Conservation (phyloP, 495 filamentous ascomycete genomes). For the Neurospora sp. region DNA sequence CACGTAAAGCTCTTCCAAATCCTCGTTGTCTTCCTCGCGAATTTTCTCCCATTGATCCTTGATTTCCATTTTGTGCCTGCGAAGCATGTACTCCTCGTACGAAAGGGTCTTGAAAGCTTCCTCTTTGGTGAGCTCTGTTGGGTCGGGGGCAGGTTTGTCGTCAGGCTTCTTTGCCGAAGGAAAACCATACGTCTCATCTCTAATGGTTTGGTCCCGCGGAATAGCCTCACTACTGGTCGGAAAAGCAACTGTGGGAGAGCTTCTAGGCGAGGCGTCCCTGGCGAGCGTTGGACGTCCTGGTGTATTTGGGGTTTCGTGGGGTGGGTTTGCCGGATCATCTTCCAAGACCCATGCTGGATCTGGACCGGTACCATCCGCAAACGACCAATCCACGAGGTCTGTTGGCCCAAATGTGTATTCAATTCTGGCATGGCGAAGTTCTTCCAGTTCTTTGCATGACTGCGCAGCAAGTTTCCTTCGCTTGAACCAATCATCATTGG, state of each 20-base stretch:
- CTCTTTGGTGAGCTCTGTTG: not conserved
- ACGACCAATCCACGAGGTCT: not conserved
- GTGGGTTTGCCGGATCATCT: not conserved
- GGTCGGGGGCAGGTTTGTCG: not conserved
- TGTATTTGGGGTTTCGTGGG: not conserved
- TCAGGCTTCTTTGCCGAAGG: not conserved
- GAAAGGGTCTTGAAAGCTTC: not conserved
- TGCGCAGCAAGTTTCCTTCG: not conserved
- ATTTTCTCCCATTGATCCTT: not conserved
- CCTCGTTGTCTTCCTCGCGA: not conserved
- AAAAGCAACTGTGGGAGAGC: not conserved
- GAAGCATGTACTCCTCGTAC: not conserved
- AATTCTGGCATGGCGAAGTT: not conserved
- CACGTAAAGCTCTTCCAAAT: not conserved
- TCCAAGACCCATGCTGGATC: not conserved
- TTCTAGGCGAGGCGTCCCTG: not conserved
- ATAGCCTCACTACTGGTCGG: not conserved
- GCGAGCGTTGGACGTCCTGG: not conserved
- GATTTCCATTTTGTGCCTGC: not conserved
- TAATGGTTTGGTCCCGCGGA: not conserved
- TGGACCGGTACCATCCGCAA: not conserved
- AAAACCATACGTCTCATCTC: no score
- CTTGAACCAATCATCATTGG: not conserved
- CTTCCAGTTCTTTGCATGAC: not conserved
- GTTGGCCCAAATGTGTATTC: not conserved